Base-by-base conservation (phyloP, 805 yeast genomes). In the Pichia deserticola region DNA sequence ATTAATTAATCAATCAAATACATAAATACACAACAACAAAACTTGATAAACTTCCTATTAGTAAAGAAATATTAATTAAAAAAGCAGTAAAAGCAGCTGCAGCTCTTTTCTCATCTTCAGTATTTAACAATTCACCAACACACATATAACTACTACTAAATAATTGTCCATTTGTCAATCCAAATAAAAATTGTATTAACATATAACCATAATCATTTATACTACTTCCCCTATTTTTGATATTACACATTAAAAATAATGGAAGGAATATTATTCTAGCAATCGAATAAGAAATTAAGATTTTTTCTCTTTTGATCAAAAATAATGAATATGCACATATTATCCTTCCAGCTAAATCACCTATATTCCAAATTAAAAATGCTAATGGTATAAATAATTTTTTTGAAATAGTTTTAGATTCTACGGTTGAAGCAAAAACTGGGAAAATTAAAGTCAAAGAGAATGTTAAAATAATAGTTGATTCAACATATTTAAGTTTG, bases 21-120 rank as follows among this genome's bases (percentile, higher is more conserved):
- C 37, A 32, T 4, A 46, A n/a, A 29, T 44, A 46, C 5, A 55
- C 90, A 52, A 86, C 73, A 3, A 79, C 53, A 60, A 89, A 92
- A 59, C 96, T 86, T 48, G 82, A 60, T 1, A 89, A 53, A 51
- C 96, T 82, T 5, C 99, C 99, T 2, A 75, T 69, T 0, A 93
- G 81, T 45, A 92, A 73, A 0, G 97, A 97, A 10, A 81, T 61
- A 49, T 90, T 82, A 46, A 90, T 76, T 56, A 88, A 81, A 27
- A 90, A 79, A 1, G 89, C 81, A 42, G 96, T 83, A 62, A 90
- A 86, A 4, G 97, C 97, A 42, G 97, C 97, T 1, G 98, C 96
- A 0, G 97, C 96, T 51, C 87, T 88, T 62, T 81, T 59, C 59
- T 88, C 92, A 25, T 75, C 75, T 35, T 81, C 87, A 1, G 74